phyloP scores from a whole-genome alignment of 2,329 filamentous ascomycete genomes.

The Trichoderma polysporum region DNA sequence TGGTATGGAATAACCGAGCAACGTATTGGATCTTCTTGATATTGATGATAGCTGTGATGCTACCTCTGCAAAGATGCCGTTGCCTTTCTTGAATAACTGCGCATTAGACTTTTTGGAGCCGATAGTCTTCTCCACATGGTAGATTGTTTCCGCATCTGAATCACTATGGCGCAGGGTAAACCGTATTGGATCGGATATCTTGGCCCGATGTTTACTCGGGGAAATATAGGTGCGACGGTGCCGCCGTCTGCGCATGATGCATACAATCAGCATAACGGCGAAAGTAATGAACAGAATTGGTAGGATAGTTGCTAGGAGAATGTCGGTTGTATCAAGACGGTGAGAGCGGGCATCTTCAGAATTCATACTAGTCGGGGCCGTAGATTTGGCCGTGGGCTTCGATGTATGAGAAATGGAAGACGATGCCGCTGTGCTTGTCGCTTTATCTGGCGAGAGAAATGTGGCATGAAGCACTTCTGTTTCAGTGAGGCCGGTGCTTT shows the following conservation, averaged over 20 bases:
- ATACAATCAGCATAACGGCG: slow-evolving; percentile 36
- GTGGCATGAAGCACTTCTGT: slow-evolving; percentile 40
- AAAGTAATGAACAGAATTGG: slow-evolving; percentile 41
- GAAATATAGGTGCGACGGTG: slow-evolving; percentile 30
- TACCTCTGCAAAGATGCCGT: slow-evolving; percentile 29
- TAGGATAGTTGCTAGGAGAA: slow-evolving; percentile 46
- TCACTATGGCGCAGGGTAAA: slow-evolving; percentile 32
- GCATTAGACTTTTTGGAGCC: slow-evolving; percentile 21
- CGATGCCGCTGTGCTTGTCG: slow-evolving; percentile 27
- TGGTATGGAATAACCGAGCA: slow-evolving; percentile 27
- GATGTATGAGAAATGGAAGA: slow-evolving; percentile 28
- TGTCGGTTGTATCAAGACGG: slow-evolving; percentile 34
- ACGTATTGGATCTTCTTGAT: slow-evolving; percentile 31
- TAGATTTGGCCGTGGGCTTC: slow-evolving; percentile 27
- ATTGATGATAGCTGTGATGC: slow-evolving; percentile 28
- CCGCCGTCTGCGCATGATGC: slow-evolving; percentile 35
- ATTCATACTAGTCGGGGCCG: slow-evolving; percentile 22
- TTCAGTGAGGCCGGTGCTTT: slow-evolving; percentile 35
- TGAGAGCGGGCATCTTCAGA: slow-evolving; percentile 22
- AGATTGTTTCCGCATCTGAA: slow-evolving; percentile 28
- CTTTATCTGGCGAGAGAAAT: slow-evolving; percentile 33
- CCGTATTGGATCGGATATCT: slow-evolving; percentile 36
- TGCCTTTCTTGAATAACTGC: slow-evolving; percentile 24
- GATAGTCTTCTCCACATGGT: slow-evolving; percentile 26
- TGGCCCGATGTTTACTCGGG: slow-evolving; percentile 33